Evolutionary conservation across 2,329 filamentous ascomycete genomes (phyloP).

Genomic region (Pseudogymnoascus destructans): DNA sequence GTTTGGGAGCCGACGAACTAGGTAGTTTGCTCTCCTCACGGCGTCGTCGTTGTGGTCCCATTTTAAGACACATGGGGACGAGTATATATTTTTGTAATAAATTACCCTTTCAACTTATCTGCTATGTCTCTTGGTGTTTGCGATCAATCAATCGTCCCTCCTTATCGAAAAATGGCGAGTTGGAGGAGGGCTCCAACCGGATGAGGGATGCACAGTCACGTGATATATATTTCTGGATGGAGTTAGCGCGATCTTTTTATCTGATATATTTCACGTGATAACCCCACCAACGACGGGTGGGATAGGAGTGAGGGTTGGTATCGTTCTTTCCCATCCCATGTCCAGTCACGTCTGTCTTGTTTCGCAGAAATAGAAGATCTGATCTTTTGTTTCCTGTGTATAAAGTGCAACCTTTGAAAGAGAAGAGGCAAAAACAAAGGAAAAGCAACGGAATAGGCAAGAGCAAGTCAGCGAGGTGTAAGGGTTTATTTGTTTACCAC

Average conservation of each 20-base stretch:
- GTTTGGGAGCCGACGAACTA: too few relatives aligned
- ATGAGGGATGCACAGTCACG: too few relatives aligned
- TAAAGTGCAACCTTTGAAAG: background rate
- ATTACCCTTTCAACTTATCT: background rate
- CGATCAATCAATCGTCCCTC: too few relatives aligned
- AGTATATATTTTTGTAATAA: background rate
- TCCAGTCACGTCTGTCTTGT: background rate
- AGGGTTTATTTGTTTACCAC: background rate
- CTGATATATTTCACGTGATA: background rate
- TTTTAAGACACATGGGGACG: background rate
- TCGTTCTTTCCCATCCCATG: background rate
- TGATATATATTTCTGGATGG: too few relatives aligned
- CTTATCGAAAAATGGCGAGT: too few relatives aligned
- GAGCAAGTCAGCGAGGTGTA: background rate
- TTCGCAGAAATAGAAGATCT: background rate
- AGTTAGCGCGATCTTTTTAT: background rate
- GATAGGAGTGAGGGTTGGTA: background rate
- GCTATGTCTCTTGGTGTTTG: background rate
- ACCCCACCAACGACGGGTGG: background rate
- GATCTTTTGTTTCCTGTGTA: background rate
- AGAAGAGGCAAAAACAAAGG: background rate
- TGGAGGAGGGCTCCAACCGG: too few relatives aligned
- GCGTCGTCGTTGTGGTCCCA: background rate
- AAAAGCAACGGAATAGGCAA: background rate
- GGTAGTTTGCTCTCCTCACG: background rate